Evolutionary conservation across 495 filamentous ascomycete genomes (phyloP), one percentile per base, ranked within the genome.

Genomic region (Trichoderma reesei): DNA sequence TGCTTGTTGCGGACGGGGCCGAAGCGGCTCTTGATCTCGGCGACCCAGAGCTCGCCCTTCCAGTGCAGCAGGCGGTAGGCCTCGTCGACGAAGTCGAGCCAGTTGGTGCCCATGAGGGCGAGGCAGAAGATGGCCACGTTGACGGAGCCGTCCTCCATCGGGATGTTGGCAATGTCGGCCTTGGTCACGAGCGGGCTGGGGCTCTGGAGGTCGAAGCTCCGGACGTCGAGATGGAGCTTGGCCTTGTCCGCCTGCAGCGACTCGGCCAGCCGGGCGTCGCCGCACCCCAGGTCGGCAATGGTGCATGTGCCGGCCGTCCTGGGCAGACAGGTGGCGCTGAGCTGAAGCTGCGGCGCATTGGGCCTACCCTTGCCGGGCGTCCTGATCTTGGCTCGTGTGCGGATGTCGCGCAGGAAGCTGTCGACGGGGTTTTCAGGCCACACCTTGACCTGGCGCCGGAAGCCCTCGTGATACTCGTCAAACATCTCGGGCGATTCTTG

Each of bases 41-140:
- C 90, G 62, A 98, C 83, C 94, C 94, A 98, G 59, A 94, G 83
- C 78, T 98, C 94, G 63, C 94, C 94, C 69, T 89, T 90, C 83
- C 92, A 94, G 63, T 90, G 84, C 66, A 98, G 78, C 11, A 98
- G 79, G 20, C 94, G 83, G 75, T 88, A 92, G n/a, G 92, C 91
- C 75, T 98, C 94, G 70, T 96, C 92, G 65, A 98, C 82, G 70
- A 97, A 97, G 65, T 89, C 86, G 26, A 96, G 80, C 91, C 94
- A 98, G 76, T 98, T 98, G 16, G 94, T 98, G 68, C 95, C 94
- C 94, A 98, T 98, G 46, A 98, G 82, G 64, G 93, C 93, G 31
- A 98, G 80, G 75, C 94, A 98, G 78, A 97, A 96, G 62, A 98
- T 83, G 8, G 89, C 88, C 16, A 98, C 80, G 71, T 98, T 91